Evolutionary conservation across 441 rosid genomes (phyloP).

Genomic region (Gossypium davidsonii): DNA sequence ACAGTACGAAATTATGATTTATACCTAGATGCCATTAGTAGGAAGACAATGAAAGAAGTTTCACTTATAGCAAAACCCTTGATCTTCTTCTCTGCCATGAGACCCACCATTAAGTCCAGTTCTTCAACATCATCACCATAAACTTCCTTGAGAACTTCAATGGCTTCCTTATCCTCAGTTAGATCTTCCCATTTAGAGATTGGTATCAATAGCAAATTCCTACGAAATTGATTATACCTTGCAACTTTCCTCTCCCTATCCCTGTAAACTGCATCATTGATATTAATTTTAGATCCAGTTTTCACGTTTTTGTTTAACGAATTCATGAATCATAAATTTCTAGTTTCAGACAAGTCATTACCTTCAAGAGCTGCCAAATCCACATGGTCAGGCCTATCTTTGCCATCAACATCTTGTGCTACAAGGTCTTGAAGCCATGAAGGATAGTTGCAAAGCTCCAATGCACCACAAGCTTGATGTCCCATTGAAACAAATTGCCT

Average conservation of each 20-base stretch:
- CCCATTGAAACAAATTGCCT: slow-evolving; percentile 68
- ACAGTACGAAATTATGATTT: not conserved
- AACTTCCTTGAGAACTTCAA: slow-evolving; percentile 41
- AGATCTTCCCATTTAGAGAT: slow-evolving; percentile 25
- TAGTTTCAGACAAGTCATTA: slow-evolving; percentile 7
- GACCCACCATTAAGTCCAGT: slow-evolving; percentile 57
- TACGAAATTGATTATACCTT: slow-evolving; percentile 57
- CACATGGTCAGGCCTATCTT: slow-evolving; percentile 41
- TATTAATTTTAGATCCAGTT: not conserved
- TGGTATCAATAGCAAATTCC: slow-evolving; percentile 42
- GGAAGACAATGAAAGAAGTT: slow-evolving; percentile 53
- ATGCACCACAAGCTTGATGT: slow-evolving; percentile 64
- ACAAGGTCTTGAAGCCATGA: slow-evolving; percentile 45
- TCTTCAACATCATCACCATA: slow-evolving; percentile 53
- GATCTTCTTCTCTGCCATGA: slow-evolving; percentile 66
- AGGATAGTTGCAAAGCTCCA: slow-evolving; percentile 68
- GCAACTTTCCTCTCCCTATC: slow-evolving; percentile 59
- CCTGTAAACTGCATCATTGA: slow-evolving; percentile 37
- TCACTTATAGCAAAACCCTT: slow-evolving; percentile 73
- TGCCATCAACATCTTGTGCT: slow-evolving; percentile 42
- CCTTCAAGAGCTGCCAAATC: slow-evolving; percentile 68
- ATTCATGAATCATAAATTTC: not conserved
- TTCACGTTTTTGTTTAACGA: not conserved
- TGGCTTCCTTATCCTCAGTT: slow-evolving; percentile 49
- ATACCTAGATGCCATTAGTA: slow-evolving; percentile 56